phyloP scores from a whole-genome alignment of 2,329 filamentous ascomycete species.

The Fusarium subtropicale region DNA sequence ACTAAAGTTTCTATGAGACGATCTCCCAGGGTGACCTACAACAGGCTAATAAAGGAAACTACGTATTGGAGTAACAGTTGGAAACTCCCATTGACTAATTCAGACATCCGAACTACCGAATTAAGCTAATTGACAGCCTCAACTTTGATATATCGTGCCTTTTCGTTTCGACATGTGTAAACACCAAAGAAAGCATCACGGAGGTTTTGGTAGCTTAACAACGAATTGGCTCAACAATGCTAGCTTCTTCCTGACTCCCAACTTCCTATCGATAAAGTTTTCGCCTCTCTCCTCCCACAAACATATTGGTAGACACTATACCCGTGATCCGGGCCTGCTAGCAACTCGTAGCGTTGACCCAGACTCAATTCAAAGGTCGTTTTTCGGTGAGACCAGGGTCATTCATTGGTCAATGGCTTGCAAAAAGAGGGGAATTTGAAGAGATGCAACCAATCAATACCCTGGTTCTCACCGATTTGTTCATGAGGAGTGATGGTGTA shows the following conservation, averaged over 20 bases:
- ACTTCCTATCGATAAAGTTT: slow-evolving; percentile 27
- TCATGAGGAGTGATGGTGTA: slow-evolving; percentile 52
- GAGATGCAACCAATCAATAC: slow-evolving; percentile 45
- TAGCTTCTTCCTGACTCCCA: slow-evolving; percentile 6
- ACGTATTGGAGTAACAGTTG: not conserved
- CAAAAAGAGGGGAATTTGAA: slow-evolving; percentile 25
- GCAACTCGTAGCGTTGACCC: slow-evolving; percentile 27
- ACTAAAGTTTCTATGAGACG: not conserved
- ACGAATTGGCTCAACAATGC: slow-evolving; percentile 17
- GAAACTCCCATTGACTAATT: not conserved
- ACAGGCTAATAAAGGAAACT: slow-evolving; percentile 20
- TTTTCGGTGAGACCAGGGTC: slow-evolving; percentile 48
- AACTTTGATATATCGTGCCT: not conserved
- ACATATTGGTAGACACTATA: slow-evolving; percentile 28
- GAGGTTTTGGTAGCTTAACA: slow-evolving; percentile 3
- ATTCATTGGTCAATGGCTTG: slow-evolving; percentile 45
- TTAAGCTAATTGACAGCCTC: not conserved
- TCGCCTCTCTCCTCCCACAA: slow-evolving; percentile 15
- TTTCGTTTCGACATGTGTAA: not conserved
- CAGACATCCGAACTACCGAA: not conserved
- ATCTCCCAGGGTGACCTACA: not conserved
- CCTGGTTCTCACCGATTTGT: slow-evolving; percentile 35
- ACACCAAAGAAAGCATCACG: slow-evolving; percentile 22
- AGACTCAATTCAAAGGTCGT: slow-evolving; percentile 19
- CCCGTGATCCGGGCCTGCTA: slow-evolving; percentile 21